Conservation (phyloP, 2,329 filamentous ascomycete species). For the Exophiala bonariae region DNA sequence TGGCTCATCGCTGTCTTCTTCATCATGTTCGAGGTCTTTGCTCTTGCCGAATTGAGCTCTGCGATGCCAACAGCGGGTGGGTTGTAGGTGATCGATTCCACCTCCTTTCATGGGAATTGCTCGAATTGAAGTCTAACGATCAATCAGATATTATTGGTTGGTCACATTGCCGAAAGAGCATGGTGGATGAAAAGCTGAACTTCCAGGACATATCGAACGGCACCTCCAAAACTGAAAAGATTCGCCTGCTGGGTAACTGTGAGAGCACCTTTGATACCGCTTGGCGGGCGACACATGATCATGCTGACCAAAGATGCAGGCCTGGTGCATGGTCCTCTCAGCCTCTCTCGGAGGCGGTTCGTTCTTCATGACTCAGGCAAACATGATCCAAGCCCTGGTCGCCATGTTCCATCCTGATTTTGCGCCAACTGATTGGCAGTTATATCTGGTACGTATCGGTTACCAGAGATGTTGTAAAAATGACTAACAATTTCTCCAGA, state of each 20-base stretch:
- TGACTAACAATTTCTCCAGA: neutral
- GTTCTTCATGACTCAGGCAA: constrained; percentile 8
- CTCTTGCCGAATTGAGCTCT: constrained; percentile 1
- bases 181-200: too few species aligned
- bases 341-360: constrained; percentile 3
- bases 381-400: constrained; percentile 8
- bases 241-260: constrained; percentile 7
- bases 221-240: constrained; percentile 2
- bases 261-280: neutral
- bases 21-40: constrained; percentile 2
- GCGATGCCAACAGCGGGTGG: constrained; percentile 1
- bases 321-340: constrained; percentile 6
- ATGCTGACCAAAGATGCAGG: neutral
- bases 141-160: neutral
- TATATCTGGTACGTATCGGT: neutral
- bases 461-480: neutral
- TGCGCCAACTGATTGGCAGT: constrained; percentile 4
- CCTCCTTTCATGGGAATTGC: too few species aligned
- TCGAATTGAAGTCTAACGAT: neutral
- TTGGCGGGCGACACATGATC: too few species aligned
- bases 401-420: constrained; percentile 6
- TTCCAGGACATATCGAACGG: neutral
- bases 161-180: too few species aligned
- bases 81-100: neutral
- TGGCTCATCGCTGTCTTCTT: constrained; percentile 5